A percentile compares a stretch with the other conserved stretches of the same genome.
Conservation (phyloP, 306 rosid species). For the Spatholobus suberectus region DNA sequence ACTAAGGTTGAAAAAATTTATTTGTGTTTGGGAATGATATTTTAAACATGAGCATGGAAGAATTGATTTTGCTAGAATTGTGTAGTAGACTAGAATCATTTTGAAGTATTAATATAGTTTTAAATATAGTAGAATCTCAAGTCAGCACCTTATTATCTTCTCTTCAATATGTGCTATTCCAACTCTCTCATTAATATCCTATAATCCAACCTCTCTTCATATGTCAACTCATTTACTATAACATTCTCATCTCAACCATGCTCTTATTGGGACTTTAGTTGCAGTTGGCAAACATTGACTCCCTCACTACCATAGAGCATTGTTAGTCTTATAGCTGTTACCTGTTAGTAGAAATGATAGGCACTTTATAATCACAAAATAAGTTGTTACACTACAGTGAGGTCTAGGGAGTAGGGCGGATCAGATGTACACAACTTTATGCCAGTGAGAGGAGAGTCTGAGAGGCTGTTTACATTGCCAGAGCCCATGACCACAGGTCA, state of each 20-base stretch:
- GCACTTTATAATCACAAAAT: not conserved
- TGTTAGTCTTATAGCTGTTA: too few relatives aligned
- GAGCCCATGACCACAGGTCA: not conserved
- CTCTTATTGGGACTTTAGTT: not conserved
- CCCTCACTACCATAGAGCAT: too few relatives aligned
- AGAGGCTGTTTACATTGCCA: not conserved
- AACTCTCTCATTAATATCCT: slow-evolving; percentile 2
- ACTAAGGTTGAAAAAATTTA: not conserved
- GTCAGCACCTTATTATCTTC: not conserved
- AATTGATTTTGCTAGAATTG: too few relatives aligned
- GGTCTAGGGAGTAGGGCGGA: not conserved
- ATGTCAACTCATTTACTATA: not conserved
- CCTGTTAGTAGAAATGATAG: not conserved
- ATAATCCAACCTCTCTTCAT: not conserved
- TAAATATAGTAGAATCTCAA: not conserved
- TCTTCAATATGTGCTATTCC: not conserved
- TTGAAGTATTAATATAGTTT: too few relatives aligned
- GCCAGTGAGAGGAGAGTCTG: not conserved
- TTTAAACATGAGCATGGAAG: too few relatives aligned
- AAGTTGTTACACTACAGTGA: not conserved
- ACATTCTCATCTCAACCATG: slow-evolving; percentile 23
- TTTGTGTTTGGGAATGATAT: not conserved
- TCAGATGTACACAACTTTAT: not conserved
- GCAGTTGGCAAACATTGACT: not conserved
- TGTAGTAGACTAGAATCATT: too few relatives aligned